Evolutionary conservation across 169 alveolate species (phyloP), one percentile per base, ranked within the genome.

Genomic region (Amoebophrya sp.): DNA sequence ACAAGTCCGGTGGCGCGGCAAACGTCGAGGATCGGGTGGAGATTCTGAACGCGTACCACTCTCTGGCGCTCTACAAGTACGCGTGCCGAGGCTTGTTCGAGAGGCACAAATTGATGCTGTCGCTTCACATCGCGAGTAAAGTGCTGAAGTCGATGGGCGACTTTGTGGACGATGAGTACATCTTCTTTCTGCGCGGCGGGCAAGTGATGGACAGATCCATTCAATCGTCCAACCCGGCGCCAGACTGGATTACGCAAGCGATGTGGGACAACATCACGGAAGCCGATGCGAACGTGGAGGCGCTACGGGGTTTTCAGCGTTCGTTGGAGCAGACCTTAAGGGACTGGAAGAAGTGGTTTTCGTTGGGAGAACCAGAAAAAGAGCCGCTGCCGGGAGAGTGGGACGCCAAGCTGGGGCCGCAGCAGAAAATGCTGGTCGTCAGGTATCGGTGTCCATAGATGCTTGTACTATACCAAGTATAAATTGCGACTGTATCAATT

Each of bases 321-420:
- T 97, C 98, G 23, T 92, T 97, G 93, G 96, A 97, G 88, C 97
- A 96, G 91, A 95, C 95, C 88, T 93, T 96, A 90, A 94, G 97
- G 92, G 97, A 95, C 91, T 95, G 97, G 96, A 90, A 93, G 91
- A 92, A 96, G 89, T 93, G 96, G 96, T 93, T 94, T 90, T 92
- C 94, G 70, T 45, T 95, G 89, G 90, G 94, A 20, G 96, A 95
- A 91, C 98, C 98, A 41, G 98, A 97, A 94, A 93, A 93, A 50
- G 98, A 96, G 91, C 93, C 96, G 34, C 94, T 98, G 50, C 99
- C 99, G 26, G 99, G 98, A 23, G 99, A 98, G 94, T 97, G 99
- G 99, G 98, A 98, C 69, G 93, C 95, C n/a, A 96, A 97, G 90
- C 94, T 98, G 89, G 98, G 97, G 40, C 97, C 96, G 41, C 94